Percentiles rank a stretch among this genome's conserved stretches.
phyloP scores from a whole-genome alignment of 139 green algal species.

The Axilococcus clingmanii region DNA sequence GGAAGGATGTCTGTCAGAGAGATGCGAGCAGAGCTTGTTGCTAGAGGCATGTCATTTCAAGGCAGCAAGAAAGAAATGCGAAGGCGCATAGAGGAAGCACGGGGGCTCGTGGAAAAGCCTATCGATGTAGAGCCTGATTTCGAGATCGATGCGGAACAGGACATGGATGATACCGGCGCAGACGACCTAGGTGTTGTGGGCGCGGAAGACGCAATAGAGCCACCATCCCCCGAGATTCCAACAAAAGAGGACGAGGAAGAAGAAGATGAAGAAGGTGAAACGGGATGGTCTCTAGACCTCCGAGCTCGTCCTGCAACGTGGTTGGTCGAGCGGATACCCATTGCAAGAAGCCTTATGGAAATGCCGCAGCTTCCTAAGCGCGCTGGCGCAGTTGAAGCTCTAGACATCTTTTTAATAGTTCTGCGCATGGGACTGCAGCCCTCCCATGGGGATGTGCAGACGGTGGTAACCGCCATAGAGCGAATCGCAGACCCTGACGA shows the following conservation, averaged over 20 bases:
- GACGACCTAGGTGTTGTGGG: slow-evolving; percentile 3
- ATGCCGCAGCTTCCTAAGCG: too few relatives aligned
- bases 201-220: slow-evolving; percentile 3
- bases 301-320: too few relatives aligned
- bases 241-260: slow-evolving; percentile 3
- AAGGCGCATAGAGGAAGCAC: neutral
- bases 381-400: too few relatives aligned
- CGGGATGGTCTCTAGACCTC: too few relatives aligned
- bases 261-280: neutral
- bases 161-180: neutral
- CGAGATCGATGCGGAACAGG: neutral
- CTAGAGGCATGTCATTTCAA: neutral
- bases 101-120: too few relatives aligned
- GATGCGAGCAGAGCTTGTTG: slow-evolving; percentile 4
- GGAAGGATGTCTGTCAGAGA: slow-evolving; percentile 8
- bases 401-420: too few relatives aligned
- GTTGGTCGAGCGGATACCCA: too few relatives aligned
- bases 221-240: neutral
- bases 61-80: slow-evolving; percentile 6
- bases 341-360: too few relatives aligned
- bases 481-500: too few relatives aligned
- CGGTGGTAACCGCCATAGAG: too few relatives aligned
- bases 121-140: neutral
- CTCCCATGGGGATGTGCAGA: too few relatives aligned
- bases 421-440: too few relatives aligned